Base-by-base conservation (phyloP, 176 grass and related monocot genomes). In the Triticum urartu region DNA sequence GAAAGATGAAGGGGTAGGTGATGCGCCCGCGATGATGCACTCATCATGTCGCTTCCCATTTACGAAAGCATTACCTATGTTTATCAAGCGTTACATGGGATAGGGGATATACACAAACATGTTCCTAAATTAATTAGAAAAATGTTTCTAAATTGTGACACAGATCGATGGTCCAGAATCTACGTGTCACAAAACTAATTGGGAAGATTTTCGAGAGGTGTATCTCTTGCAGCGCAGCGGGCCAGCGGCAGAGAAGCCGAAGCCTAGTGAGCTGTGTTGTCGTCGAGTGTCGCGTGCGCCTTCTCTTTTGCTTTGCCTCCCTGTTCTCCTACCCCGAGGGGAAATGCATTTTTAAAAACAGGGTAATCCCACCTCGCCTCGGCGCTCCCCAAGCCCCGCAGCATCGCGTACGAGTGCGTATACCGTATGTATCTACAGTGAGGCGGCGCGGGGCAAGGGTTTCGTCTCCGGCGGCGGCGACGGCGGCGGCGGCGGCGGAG, bases 371-470 rank as follows among this genome's bases (percentile, higher is more conserved):
- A 67, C 70, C 61, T 91, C 87, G 72, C 58, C 8, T 34, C 64
- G 12, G 5, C 24, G 28, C 86, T 69, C 82, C 82, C 73, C 54
- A 13, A 60, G 24, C 63, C 70, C 77, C 73, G 84, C 85, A 78
- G 7, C 81, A 81, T 70, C 77, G 70, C 59, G 40, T 69, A 68
- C 75, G 76, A 67, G 17, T 60, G 72, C 75, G 84, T 79, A 88
- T 75, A 77, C 86, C 81, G 85, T 84, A 91, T 91, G 90, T 88
- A 78, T 88, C 81, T 88, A 91, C 90, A 79, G 77, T 85, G 86
- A 88, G 84, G 48, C 24, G 50, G 43, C 26, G 72, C 75, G 42
- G 79, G 52, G 73, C 75, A 45, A 87, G 84, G 79, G 88, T 80
- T 85, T 89, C 79, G 60, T 85, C 85, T 88, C 72, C 86, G 84